phyloP scores from a whole-genome alignment of 495 filamentous ascomycete species.

The Letharia columbiana region DNA sequence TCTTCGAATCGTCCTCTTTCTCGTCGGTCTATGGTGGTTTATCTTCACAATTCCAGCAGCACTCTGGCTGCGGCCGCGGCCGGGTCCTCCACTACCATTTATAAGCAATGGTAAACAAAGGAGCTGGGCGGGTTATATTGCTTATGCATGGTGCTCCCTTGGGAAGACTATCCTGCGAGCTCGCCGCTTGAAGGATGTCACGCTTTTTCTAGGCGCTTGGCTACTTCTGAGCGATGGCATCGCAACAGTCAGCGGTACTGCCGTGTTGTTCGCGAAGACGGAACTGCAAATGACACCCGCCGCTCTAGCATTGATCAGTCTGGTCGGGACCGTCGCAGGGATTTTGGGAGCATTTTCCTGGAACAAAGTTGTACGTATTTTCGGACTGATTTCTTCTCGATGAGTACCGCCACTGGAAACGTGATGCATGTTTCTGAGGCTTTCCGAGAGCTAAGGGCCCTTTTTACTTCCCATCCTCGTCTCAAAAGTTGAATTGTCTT shows the following conservation, averaged over 20 bases:
- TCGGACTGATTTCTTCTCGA: background rate
- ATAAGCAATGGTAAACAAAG: constrained; percentile 34
- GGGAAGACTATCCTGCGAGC: constrained; percentile 72
- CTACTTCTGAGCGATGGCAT: constrained; percentile 91
- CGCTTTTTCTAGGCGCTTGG: constrained; percentile 86
- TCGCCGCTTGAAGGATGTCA: constrained; percentile 70
- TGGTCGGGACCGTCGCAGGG: constrained; percentile 75
- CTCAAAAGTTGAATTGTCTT: background rate
- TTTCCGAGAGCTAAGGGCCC: background rate
- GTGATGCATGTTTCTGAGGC: background rate
- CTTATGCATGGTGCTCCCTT: constrained; percentile 77
- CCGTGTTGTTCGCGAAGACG: constrained; percentile 92
- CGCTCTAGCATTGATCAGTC: constrained; percentile 85
- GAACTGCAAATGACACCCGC: constrained; percentile 81
- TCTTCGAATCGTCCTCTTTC: constrained; percentile 72
- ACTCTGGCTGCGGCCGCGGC: constrained; percentile 82
- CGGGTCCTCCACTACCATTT: constrained; percentile 64
- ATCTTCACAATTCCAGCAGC: constrained; percentile 82
- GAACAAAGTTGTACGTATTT: constrained; percentile 47
- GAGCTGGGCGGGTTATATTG: constrained; percentile 55
- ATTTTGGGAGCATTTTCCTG: constrained; percentile 85
- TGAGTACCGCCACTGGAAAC: background rate
- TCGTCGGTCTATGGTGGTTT: constrained; percentile 93
- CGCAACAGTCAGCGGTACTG: constrained; percentile 89
- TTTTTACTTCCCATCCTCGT: background rate